These are phyloP conservation scores for Aspergillus carlsbadensis DNA, from an alignment of 495 filamentous ascomycete genomes.

Conservation along the genomic window DNA sequence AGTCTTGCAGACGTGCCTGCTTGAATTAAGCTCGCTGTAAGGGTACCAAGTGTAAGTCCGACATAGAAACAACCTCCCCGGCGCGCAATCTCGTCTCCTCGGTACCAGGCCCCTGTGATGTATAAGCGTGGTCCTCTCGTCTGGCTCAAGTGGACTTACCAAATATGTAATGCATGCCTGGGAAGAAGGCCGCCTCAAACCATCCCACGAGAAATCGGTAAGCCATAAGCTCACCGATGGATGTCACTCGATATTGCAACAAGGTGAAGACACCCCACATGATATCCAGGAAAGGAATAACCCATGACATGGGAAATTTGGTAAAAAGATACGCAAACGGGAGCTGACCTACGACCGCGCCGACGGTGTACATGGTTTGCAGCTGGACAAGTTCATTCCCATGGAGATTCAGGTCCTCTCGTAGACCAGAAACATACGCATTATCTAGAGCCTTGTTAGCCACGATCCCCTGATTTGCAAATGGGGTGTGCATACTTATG, in stretches of 20 bases:
- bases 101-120: conserved; percentile 27
- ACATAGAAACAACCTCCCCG: conserved; percentile 51
- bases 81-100: conserved; percentile 40
- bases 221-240: conserved; percentile 38
- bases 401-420: conserved; percentile 8
- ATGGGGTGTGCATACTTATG: conserved; percentile 24
- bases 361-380: conserved; percentile 34
- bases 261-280: conserved; percentile 50
- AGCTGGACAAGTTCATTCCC: conserved; percentile 12
- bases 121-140: background rate
- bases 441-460: conserved; percentile 8
- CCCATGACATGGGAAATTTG: conserved; percentile 45
- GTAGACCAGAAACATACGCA: conserved; percentile 15
- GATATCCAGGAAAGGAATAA: conserved; percentile 40
- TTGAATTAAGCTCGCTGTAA: conserved; percentile 53
- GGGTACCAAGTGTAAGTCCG: conserved; percentile 46
- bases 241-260: conserved; percentile 40
- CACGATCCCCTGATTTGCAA: background rate
- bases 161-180: conserved; percentile 46
- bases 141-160: conserved; percentile 44
- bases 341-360: conserved; percentile 50
- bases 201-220: conserved; percentile 82
- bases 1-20: conserved; percentile 41
- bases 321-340: conserved; percentile 53
- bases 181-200: conserved; percentile 56